Base-by-base conservation (phyloP, 306 rosid genomes). In the Nissolia schottii region DNA sequence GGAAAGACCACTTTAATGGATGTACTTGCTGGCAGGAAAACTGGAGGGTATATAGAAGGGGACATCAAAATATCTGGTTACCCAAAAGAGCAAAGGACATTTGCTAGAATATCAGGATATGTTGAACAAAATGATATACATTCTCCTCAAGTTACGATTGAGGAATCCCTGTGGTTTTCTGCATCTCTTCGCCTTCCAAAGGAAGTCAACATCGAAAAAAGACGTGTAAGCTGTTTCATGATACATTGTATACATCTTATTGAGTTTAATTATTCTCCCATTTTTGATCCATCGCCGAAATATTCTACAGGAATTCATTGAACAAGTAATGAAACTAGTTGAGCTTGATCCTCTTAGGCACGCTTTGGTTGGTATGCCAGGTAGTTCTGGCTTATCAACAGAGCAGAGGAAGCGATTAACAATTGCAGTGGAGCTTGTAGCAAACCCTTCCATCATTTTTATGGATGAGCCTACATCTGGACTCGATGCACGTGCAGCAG, bases 381-480 rank as follows among this genome's bases (percentile, higher is more conserved):
- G 95, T 51, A 87, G 79, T 79, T 80, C 87, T 74, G 96, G 98
- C 63, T 83, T 92, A 76, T 92, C 98, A 46, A 92, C 96, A 29
- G 98, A 90, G 80, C 98, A 90, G 77, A 88, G 98, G 49, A 92
- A 92, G 55, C 88, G 98, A 49, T 78, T 92, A 64, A 92, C 98
- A 28, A 90, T 92, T 46, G 94, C 98, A 41, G 98, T 89, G 72
- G 98, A 92, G 82, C 94, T 92, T 20, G 98, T 92, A 37, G 96
- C 98, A 75, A 92, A 92, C 79, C 97, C 97, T 79, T 92, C 96
- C 13, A 92, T 92, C 61, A 89, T 92, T 74, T 92, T 92, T 31
- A 92, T 92, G 97, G 97, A 92, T 64, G 97, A 92, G 76, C 97
- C 96, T 62, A 92, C 98, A 24, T 90, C 98, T 63, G 98, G 98